These are phyloP conservation scores for Euphorbia celastroides DNA, from an alignment of 441 rosid genomes.

Conservation along the genomic window DNA sequence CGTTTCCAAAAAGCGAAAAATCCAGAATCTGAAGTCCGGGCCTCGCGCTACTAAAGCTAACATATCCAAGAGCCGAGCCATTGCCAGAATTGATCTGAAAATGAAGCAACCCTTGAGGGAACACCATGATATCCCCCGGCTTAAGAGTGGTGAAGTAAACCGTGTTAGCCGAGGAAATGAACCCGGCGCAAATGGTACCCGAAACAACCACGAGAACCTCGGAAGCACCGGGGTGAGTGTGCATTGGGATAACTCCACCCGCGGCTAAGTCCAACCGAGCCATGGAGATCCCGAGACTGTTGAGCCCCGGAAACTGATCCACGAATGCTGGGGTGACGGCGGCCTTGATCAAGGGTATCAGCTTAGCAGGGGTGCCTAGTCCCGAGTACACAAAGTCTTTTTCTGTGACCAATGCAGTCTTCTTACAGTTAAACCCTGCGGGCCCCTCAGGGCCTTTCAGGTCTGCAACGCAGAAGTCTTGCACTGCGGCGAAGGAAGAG, in stretches of 20 bases:
- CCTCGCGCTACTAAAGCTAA: background rate
- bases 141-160: slow-evolving; percentile 48
- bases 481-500: slow-evolving; percentile 46
- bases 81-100: slow-evolving; percentile 52
- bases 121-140: slow-evolving; percentile 63
- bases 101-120: slow-evolving; percentile 73
- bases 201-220: slow-evolving; percentile 47
- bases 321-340: slow-evolving; percentile 40
- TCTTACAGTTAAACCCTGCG: background rate
- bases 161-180: slow-evolving; percentile 55
- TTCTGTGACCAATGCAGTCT: background rate
- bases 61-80: background rate
- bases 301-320: slow-evolving; percentile 46
- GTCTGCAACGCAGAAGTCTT: slow-evolving; percentile 78
- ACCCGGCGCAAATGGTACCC: slow-evolving; percentile 66
- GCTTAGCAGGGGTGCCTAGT: background rate
- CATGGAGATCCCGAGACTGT: slow-evolving; percentile 69
- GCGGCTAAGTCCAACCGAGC: slow-evolving; percentile 69
- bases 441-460: slow-evolving; percentile 42
- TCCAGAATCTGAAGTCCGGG: background rate
- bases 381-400: background rate
- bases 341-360: background rate
- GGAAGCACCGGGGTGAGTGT: slow-evolving; percentile 75
- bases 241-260: slow-evolving; percentile 72
- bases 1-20: background rate